Evolutionary conservation across 2,329 filamentous ascomycete genomes (phyloP), one percentile per base, ranked within the genome.

Genomic region (Lecanicillium sp.): DNA sequence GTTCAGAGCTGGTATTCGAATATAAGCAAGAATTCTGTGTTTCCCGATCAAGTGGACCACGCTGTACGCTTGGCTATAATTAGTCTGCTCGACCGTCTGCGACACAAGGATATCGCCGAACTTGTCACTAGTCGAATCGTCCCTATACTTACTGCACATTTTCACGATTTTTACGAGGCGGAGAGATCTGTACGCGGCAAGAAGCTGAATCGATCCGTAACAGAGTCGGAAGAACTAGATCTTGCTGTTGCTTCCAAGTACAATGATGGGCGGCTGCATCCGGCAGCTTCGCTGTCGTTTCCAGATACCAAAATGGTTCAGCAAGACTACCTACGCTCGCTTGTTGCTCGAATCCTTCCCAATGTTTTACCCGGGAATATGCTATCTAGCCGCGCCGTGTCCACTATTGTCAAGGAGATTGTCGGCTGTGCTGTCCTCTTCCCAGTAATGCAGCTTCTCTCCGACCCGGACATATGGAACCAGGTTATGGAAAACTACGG

Each of bases 401-500:
- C 76, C 22, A 83, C 82, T 27, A 67, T 98, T 38, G 74, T 95
- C 43, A 80, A 85, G 50, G 94, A 98, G 63, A 82, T 98, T 44
- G 78, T 95, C n/a, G 73, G 87, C 16, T 95, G 92, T 59, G 86
- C 87, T n/a, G 81, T 98, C 29, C 67, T 98, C 28, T 80, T 79
- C 30, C 92, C 92, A 1, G 66, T 94, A 16, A 71, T 95, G 55
- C 79, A 83, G 51, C 68, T 88, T 45, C 67, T 98, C 14, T 78
- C 85, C 5, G 90, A 98, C 50, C 89, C 94, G 2, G 94, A 98
- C 63, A 94, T 84, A 8, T 98, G 90, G 90, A 96, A 98, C 53
- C 89, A 95, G 58, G 62, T 95, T 43, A 87, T 96, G 72, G 90
- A 96, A 60, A 89, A 82, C 40, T 87, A 82, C 60, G 84, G 88